Base-by-base conservation (phyloP, 345 rosid species). In the Euphorbia pulcherrima region DNA sequence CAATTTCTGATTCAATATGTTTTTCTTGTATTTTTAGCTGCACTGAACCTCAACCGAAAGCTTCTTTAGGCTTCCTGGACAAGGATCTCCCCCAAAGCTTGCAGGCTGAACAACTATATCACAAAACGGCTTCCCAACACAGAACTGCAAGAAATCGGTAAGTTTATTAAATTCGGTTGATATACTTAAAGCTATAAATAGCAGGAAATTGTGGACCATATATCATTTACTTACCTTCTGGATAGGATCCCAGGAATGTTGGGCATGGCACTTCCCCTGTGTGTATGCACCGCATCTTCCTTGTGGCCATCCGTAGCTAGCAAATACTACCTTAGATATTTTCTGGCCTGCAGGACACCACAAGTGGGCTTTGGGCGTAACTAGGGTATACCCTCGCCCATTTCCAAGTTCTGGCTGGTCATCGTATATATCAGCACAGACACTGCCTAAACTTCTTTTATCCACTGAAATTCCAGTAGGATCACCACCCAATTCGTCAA, bases 401-500 rank as follows among this genome's bases (percentile, higher is more conserved):
- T 64, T 64, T 61, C 64, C 23, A 40, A 64, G 9, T 6, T 55
- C 61, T 33, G 75, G 69, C 50, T 72, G 75, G 4, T 68, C 75
- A 24, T 72, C 69, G 57, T 55, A 65, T 18, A 72, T 56, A 72
- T 72, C 75, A 56, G 69, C 69, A n/a, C 76, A 73, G 4, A 78
- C 82, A 68, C 77, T 71, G 28, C 40, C 80, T 24, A 68, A 65
- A 13, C 63, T 59, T 67, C 85, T 76, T 48, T 72, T 72, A 13
- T 65, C 63, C 64, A 82, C 26, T 41, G 77, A 65, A 60, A 82
- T 71, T 39, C 81, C 74, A 8, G 30, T 27, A 1, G 82, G 82
- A 54, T 79, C 77, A 6, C 85, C 82, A 1, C 82, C 85, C 59
- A 53, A 51, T 69, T 82, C 85, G 72, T 82, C 85, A 6, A 82